A percentile compares a stretch with the other conserved stretches of the same genome.
Evolutionary conservation across 208 protist genomes (phyloP).

Genomic region (Acanthamoeba castellanii): DNA sequence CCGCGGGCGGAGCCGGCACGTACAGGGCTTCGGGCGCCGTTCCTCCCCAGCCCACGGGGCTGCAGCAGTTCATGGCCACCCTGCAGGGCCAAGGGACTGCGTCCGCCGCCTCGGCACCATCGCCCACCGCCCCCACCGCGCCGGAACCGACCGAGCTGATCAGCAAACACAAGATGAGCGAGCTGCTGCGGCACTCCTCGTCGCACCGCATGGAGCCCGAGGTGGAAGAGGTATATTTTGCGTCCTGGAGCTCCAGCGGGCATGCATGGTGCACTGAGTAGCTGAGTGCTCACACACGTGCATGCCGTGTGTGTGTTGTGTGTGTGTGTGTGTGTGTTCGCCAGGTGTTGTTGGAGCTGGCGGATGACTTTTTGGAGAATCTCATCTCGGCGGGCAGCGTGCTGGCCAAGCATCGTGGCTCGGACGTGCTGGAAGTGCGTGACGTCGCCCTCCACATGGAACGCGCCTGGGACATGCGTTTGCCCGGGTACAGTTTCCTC

Average conservation of each 20-base stretch:
- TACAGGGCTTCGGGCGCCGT: background rate
- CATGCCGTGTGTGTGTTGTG: background rate
- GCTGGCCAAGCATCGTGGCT: conserved; percentile 87
- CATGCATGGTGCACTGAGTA: too few species aligned
- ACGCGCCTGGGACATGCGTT: conserved; percentile 82
- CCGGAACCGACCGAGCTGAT: conserved; percentile 15
- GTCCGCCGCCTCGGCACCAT: background rate
- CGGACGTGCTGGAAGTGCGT: conserved; percentile 82
- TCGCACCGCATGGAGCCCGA: conserved; percentile 34
- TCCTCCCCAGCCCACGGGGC: background rate
- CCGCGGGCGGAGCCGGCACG: background rate
- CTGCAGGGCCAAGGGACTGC: background rate
- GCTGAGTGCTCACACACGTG: too few species aligned
- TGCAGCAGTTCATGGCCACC: conserved; percentile 11
- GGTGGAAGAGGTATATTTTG: background rate
- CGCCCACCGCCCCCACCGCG: background rate
- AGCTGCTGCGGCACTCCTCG: conserved; percentile 2
- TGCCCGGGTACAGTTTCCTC: conserved; percentile 77
- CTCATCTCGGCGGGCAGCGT: conserved; percentile 82
- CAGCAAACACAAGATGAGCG: conserved; percentile 39
- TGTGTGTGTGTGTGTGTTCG: background rate
- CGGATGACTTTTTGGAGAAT: conserved; percentile 88
- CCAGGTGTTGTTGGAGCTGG: conserved; percentile 84
- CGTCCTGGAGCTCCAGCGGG: background rate
- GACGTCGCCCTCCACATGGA: conserved; percentile 86